Base-by-base conservation (phyloP, 345 rosid genomes). In the Syzygium grande region DNA sequence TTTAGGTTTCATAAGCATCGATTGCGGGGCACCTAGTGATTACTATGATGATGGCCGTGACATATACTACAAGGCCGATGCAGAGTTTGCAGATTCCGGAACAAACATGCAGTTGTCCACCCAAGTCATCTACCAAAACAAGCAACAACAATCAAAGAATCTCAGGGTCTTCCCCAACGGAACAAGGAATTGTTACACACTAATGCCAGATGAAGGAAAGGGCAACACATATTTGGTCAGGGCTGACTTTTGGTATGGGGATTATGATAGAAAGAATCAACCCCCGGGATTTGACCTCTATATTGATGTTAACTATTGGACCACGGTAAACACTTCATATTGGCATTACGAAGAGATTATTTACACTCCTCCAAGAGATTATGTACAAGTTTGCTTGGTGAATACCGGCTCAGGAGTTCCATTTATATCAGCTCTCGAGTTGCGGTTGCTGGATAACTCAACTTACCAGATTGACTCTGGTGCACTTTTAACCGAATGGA, bases 251-350 rank as follows among this genome's bases (percentile, higher is more conserved):
- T 78, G 90, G 90, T 92, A 95, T 15, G 96, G 95, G 41, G 91
- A 94, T 87, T 96, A 95, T 16, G 95, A 96, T 61, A 87, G 46
- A 14, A 27, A 65, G 9, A 87, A 88, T 6, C 56, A 52, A n/a
- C 43, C 89, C 5, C 95, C 93, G 0, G 78, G n/a, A n/a, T 95
- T 95, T n/a, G 94, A 93, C 49, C 77, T 95, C 25, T 84, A 92
- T 87, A 86, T 94, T 1, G 97, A 94, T 12, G 92, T 92, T 34
- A 93, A 94, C 58, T 86, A 78, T 12, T 95, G 94, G 96, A 68
- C 0, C 21, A 87, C 92, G 0, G 88, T 93, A 51, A 43, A 84
- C 46, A 43, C 92, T 4, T 54, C 90, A 1, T 43, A 9, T 30
- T 19, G n/a, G n/a, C n/a, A 10, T 11, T 51, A 14, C 41, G 0